These are phyloP conservation scores for Cyberlindnera mycetangii DNA, from an alignment of 805 yeast species.

Conservation along the genomic window DNA sequence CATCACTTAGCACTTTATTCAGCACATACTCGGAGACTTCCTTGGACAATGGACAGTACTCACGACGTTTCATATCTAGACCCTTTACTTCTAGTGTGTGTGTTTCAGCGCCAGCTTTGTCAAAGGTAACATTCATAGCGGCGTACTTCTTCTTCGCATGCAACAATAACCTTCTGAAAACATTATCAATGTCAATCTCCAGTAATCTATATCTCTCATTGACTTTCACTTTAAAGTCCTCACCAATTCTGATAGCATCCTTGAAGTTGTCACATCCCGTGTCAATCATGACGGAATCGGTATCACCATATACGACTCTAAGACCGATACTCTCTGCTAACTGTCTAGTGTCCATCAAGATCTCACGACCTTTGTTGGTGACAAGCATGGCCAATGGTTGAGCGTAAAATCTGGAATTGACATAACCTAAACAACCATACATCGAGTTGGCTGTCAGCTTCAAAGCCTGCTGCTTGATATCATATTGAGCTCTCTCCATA, in stretches of 20 bases:
- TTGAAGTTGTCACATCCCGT: slow-evolving; percentile 67
- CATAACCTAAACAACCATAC: slow-evolving; percentile 97
- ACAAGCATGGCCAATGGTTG: slow-evolving; percentile 94
- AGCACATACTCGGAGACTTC: slow-evolving; percentile 78
- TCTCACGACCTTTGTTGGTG: slow-evolving; percentile 93
- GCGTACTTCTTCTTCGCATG: slow-evolving; percentile 98
- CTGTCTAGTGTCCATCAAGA: slow-evolving; percentile 87
- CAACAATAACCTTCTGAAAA: slow-evolving; percentile 76
- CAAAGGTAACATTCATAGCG: slow-evolving; percentile 64
- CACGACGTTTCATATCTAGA: slow-evolving; percentile 95
- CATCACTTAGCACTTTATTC: slow-evolving; percentile 64
- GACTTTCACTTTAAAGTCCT: slow-evolving; percentile 77
- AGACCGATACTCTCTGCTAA: slow-evolving; percentile 83
- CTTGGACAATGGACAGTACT: slow-evolving; percentile 88
- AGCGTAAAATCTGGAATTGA: slow-evolving; percentile 90
- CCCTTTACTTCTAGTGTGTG: slow-evolving; percentile 86
- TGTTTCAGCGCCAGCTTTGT: slow-evolving; percentile 52
- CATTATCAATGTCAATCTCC: slow-evolving; percentile 94
- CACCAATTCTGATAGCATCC: slow-evolving; percentile 82
- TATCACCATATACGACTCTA: slow-evolving; percentile 94
- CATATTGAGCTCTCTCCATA: slow-evolving; percentile 76
- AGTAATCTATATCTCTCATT: slow-evolving; percentile 83
- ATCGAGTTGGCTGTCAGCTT: slow-evolving; percentile 98
- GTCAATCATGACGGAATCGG: slow-evolving; percentile 98
- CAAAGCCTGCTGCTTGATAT: slow-evolving; percentile 92